Conservation (phyloP, 2,329 filamentous ascomycete species). For the Ophiostoma novo-ulmi region DNA sequence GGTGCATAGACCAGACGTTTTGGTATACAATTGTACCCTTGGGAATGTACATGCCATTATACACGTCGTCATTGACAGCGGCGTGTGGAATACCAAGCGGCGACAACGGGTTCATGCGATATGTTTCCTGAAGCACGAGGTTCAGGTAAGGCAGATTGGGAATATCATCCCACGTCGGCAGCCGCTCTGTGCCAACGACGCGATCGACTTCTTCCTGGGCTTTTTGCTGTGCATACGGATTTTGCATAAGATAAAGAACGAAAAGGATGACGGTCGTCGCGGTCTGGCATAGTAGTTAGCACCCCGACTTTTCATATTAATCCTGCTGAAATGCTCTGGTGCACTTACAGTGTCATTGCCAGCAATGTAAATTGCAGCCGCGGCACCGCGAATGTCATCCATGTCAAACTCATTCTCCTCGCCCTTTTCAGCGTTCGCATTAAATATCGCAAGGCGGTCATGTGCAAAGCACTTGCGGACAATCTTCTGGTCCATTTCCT, state of each 20-base stretch:
- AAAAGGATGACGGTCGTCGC: slow-evolving; percentile 40
- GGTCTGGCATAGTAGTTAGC: slow-evolving; percentile 28
- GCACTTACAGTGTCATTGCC: slow-evolving; percentile 39
- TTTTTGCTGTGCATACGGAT: slow-evolving; percentile 39
- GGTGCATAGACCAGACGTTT: slow-evolving; percentile 44
- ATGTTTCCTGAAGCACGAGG: slow-evolving; percentile 41
- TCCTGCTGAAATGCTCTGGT: too few relatives aligned
- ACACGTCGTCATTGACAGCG: slow-evolving; percentile 40
- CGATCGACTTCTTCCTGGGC: slow-evolving; percentile 40
- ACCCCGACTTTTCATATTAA: neutral
- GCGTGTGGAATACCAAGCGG: slow-evolving; percentile 39
- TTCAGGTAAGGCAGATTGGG: slow-evolving; percentile 40
- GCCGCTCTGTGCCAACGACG: slow-evolving; percentile 38
- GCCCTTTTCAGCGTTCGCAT: slow-evolving; percentile 24
- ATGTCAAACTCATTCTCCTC: slow-evolving; percentile 31
- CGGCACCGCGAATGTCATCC: slow-evolving; percentile 34
- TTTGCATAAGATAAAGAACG: slow-evolving; percentile 44
- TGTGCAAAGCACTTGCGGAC: slow-evolving; percentile 26
- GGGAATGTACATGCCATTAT: slow-evolving; percentile 32
- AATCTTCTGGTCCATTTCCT: slow-evolving; percentile 12
- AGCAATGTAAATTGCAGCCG: slow-evolving; percentile 38
- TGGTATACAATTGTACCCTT: slow-evolving; percentile 39
- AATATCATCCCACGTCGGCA: slow-evolving; percentile 38
- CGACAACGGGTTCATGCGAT: slow-evolving; percentile 42
- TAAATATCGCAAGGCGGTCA: slow-evolving; percentile 5